Evolutionary conservation across 306 rosid species (phyloP).

Genomic region (Sophora flavescens): DNA sequence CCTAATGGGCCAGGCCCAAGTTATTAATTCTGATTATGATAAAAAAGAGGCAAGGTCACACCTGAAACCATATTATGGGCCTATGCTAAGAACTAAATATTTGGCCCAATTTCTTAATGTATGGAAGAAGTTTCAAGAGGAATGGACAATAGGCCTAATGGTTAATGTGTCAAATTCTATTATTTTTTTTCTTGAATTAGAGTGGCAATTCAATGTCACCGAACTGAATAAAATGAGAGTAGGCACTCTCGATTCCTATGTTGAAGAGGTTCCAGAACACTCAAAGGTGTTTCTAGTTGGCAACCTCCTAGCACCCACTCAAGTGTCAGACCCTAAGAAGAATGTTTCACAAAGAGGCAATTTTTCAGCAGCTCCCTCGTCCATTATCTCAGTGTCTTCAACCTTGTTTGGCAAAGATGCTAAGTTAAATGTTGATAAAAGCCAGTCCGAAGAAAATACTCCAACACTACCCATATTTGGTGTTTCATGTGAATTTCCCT

Average conservation of each 20-base stretch:
- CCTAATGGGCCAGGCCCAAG: too few relatives aligned
- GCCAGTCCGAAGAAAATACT: conserved; percentile 50
- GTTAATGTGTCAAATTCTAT: too few relatives aligned
- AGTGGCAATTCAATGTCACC: too few relatives aligned
- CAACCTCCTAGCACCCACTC: conserved; percentile 46
- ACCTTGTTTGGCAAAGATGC: conserved; percentile 38
- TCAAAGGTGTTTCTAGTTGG: conserved; percentile 53
- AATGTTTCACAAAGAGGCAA: conserved; percentile 47
- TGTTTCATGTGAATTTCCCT: conserved; percentile 50
- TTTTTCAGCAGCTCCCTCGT: conserved; percentile 43
- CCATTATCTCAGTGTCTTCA: conserved; percentile 45
- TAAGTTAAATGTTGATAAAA: conserved; percentile 47
- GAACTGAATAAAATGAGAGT: too few relatives aligned
- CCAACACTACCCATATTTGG: conserved; percentile 46
- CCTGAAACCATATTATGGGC: too few relatives aligned
- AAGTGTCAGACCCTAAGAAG: conserved; percentile 50
- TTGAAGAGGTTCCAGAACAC: conserved; percentile 50
- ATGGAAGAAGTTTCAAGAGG: too few relatives aligned
- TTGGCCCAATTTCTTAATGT: too few relatives aligned
- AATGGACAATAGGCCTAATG: too few relatives aligned
- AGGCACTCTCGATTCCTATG: conserved; percentile 45
- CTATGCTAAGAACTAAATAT: too few relatives aligned
- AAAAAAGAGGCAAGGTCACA: too few relatives aligned
- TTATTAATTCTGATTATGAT: too few relatives aligned
- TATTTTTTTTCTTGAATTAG: too few relatives aligned